Percentiles rank a stretch among this genome's conserved stretches.
Evolutionary conservation across 2,329 filamentous ascomycete genomes (phyloP).

Genomic region (Claviceps purpurea): DNA sequence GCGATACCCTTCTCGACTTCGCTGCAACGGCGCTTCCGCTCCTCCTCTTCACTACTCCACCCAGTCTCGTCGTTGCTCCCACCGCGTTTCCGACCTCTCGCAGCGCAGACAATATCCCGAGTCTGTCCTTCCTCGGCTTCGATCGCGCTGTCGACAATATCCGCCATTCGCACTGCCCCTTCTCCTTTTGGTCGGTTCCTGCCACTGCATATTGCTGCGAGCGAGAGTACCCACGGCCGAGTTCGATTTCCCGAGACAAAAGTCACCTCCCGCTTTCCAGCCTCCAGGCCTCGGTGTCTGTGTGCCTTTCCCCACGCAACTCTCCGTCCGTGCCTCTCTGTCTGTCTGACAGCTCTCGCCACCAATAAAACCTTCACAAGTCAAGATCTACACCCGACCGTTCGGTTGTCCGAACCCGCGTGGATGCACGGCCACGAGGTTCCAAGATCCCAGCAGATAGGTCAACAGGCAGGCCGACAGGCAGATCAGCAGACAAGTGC

Average conservation of each 20-base stretch:
- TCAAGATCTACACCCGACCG: neutral
- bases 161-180: neutral
- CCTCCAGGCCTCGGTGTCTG: constrained; percentile 1
- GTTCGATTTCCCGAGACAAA: neutral
- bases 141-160: neutral
- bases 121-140: constrained; percentile 2
- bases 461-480: neutral
- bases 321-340: neutral
- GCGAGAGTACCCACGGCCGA: neutral
- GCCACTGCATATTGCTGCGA: neutral
- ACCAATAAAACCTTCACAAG: neutral
- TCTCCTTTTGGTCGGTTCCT: neutral
- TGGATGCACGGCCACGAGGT: constrained; percentile 2
- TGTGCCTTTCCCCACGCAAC: neutral
- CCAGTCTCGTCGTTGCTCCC: constrained; percentile 1
- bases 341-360: neutral
- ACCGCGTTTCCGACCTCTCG: neutral
- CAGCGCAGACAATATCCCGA: neutral
- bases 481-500: neutral
- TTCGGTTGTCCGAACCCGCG: neutral
- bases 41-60: neutral
- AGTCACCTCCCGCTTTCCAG: neutral
- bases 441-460: neutral
- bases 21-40: neutral
- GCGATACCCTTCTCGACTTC: constrained; percentile 3